Evolutionary conservation across 345 rosid genomes (phyloP).

Genomic region (Lepidium aucheri): DNA sequence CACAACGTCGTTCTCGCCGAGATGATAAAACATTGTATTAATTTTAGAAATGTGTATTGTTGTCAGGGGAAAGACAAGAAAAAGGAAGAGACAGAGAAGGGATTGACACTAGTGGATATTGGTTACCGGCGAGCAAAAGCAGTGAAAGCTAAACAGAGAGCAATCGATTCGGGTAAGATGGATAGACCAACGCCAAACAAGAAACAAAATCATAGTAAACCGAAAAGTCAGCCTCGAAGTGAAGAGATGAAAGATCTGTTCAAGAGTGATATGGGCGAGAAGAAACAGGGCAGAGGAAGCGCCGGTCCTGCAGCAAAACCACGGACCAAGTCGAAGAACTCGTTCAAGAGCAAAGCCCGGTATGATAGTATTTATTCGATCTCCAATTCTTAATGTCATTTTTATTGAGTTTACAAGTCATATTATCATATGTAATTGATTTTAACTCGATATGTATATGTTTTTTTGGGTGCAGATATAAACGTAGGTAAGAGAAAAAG

Average conservation of each 20-base stretch:
- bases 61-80: conserved; percentile 40
- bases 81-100: conserved; percentile 47
- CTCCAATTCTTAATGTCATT: not conserved
- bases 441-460: not conserved
- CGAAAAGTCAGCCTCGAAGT: conserved; percentile 48
- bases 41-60: not conserved
- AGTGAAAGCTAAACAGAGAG: conserved; percentile 68
- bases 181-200: conserved; percentile 34
- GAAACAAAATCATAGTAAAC: conserved; percentile 38
- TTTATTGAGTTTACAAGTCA: not conserved
- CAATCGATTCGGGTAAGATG: conserved; percentile 60
- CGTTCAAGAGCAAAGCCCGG: conserved; percentile 95
- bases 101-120: conserved; percentile 59
- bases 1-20: not conserved
- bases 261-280: conserved; percentile 77
- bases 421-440: not conserved
- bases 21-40: not conserved
- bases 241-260: conserved; percentile 82
- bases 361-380: conserved; percentile 21
- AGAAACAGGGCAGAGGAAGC: conserved; percentile 43
- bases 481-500: conserved; percentile 17
- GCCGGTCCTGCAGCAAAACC: conserved; percentile 31
- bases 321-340: conserved; percentile 45
- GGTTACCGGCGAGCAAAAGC: conserved; percentile 90
- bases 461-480: conserved; percentile 18